phyloP scores from a whole-genome alignment of 371 early-diverging fungal genomes.

The Blakeslea trispora region DNA sequence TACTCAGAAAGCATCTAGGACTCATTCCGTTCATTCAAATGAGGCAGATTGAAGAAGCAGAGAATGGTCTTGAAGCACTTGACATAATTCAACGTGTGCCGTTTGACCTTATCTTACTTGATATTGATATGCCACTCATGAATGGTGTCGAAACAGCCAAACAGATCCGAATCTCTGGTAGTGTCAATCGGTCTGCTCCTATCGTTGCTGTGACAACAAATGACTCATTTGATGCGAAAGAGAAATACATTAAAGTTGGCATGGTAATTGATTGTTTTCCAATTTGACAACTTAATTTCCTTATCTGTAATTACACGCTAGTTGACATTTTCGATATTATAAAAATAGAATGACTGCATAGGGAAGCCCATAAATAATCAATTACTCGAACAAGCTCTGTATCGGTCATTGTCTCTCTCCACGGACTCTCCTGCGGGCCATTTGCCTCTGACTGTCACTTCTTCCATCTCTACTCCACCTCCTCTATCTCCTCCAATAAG shows the following conservation, averaged over 20 bases:
- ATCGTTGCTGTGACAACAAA: slow-evolving; percentile 73
- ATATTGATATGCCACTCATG: slow-evolving; percentile 62
- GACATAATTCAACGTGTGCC: slow-evolving; percentile 32
- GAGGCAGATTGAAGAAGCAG: slow-evolving; percentile 36
- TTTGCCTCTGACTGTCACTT: too few relatives aligned
- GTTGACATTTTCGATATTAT: neutral
- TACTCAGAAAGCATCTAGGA: slow-evolving; percentile 53
- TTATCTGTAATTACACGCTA: neutral
- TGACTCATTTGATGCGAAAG: slow-evolving; percentile 31
- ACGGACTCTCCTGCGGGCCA: too few relatives aligned
- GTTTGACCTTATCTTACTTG: slow-evolving; percentile 57
- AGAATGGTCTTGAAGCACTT: slow-evolving; percentile 48
- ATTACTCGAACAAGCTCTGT: slow-evolving; percentile 14
- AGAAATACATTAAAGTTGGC: slow-evolving; percentile 27
- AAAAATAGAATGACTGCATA: slow-evolving; percentile 24
- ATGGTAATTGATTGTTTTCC: slow-evolving; percentile 30
- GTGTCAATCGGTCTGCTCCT: slow-evolving; percentile 49
- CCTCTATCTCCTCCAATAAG: neutral
- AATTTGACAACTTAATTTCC: slow-evolving; percentile 29
- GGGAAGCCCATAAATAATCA: slow-evolving; percentile 19
- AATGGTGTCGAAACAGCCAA: slow-evolving; percentile 55
- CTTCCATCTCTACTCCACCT: neutral
- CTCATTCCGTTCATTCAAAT: slow-evolving; percentile 36
- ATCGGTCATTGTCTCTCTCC: neutral
- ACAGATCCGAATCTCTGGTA: slow-evolving; percentile 24